Conservation (phyloP, 2,329 filamentous ascomycete species). For the Ophiostoma sp. region DNA sequence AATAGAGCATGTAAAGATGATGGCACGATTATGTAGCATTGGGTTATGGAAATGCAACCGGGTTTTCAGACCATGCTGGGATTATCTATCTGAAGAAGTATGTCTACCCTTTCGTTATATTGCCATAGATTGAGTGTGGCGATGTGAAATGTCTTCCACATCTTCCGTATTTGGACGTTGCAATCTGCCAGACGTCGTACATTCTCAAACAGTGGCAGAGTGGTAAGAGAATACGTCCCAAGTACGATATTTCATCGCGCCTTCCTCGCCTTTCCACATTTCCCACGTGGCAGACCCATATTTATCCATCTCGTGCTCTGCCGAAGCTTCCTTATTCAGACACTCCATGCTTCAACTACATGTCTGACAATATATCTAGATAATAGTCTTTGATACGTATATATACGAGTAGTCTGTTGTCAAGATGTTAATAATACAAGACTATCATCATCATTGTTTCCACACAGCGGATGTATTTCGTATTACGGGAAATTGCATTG, state of each 20-base stretch:
- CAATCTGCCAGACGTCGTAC: background rate
- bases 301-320: background rate
- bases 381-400: background rate
- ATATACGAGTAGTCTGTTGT: background rate
- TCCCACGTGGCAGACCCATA: conserved; percentile 18
- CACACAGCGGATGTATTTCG: background rate
- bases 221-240: background rate
- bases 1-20: too few relatives aligned
- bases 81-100: too few relatives aligned
- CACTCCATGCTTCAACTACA: too few relatives aligned
- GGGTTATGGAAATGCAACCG: too few relatives aligned
- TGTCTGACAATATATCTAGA: too few relatives aligned
- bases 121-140: too few relatives aligned
- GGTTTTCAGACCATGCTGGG: too few relatives aligned
- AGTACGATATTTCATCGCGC: background rate
- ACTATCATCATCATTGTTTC: background rate
- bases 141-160: too few relatives aligned
- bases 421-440: background rate
- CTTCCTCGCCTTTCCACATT: background rate
- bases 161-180: conserved; percentile 1
- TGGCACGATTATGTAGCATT: too few relatives aligned
- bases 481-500: background rate
- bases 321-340: too few relatives aligned
- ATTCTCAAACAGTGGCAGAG: background rate
- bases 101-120: too few relatives aligned